Evolutionary conservation across 129 eudicot species (phyloP).

Genomic region (Escallonia rubra): DNA sequence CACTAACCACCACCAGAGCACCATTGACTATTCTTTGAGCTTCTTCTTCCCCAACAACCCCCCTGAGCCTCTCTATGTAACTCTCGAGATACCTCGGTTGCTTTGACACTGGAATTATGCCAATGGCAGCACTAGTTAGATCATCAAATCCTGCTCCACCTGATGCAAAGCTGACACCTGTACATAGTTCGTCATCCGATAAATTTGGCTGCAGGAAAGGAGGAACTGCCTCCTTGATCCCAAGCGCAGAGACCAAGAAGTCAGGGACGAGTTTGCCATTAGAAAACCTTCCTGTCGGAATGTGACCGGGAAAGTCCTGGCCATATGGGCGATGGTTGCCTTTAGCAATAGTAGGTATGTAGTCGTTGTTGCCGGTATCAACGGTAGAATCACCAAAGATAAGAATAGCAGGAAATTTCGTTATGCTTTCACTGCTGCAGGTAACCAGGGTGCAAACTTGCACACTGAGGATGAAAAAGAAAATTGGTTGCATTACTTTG

Average conservation of each 20-base stretch:
- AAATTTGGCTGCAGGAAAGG: conserved; percentile 57
- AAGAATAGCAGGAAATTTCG: conserved; percentile 28
- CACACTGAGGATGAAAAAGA: conserved; percentile 4
- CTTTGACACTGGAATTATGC: conserved; percentile 43
- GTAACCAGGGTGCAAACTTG: conserved; percentile 3
- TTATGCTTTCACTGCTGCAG: background rate
- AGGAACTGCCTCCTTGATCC: conserved; percentile 56
- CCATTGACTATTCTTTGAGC: conserved; percentile 29
- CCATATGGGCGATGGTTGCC: conserved; percentile 43
- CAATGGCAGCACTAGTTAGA: conserved; percentile 35
- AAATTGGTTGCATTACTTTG: conserved; percentile 1
- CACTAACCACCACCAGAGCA: conserved; percentile 50
- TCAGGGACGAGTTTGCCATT: conserved; percentile 62
- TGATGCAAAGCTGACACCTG: conserved; percentile 80
- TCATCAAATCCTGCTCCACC: conserved; percentile 67
- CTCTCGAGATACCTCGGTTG: conserved; percentile 34
- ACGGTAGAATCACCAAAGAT: conserved; percentile 53
- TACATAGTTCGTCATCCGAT: conserved; percentile 35
- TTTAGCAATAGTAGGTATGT: conserved; percentile 11
- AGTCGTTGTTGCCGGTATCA: conserved; percentile 49
- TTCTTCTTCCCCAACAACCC: conserved; percentile 37
- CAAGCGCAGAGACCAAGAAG: conserved; percentile 42
- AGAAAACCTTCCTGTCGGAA: conserved; percentile 67
- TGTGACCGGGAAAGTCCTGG: conserved; percentile 40
- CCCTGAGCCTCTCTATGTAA: conserved; percentile 34